Base-by-base conservation (phyloP, 345 rosid genomes). In the Theobroma cacao region DNA sequence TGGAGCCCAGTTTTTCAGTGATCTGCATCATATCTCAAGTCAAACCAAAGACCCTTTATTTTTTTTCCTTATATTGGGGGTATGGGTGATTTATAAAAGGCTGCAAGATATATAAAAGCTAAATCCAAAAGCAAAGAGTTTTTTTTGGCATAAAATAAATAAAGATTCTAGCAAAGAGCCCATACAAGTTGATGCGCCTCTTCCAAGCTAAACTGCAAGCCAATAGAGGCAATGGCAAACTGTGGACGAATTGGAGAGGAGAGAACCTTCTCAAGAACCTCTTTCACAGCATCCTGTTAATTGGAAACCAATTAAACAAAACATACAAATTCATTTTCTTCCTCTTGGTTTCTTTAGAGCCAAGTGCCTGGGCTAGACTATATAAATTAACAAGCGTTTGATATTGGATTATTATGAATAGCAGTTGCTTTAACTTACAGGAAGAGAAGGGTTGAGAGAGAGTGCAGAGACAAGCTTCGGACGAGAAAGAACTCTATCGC, bases 401-500 rank as follows among this genome's bases (percentile, higher is more conserved):
- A 7, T 11, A 55, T 8, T 55, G 1, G 4, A 55, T 55, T 5
- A 55, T 55, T 13, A 55, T 28, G 20, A 64, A 64, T 34, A 11
- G 38, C n/a, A 62, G 40, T 22, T 10, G 12, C 24, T 26, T 33
- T 26, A 24, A 80, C 88, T 79, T 82, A 89, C 92, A 8, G 13
- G 80, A 43, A 76, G 75, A 64, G 80, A 80, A 63, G 81, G 78
- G 31, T 83, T 75, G 79, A 81, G 81, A 69, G 92, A 88, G n/a
- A 89, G 86, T 43, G 90, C 91, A 15, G 92, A 84, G 22, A 85
- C 88, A 52, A 91, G 84, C 78, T 81, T 85, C 13, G 93, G 93
- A 28, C 81, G 79, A 48, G 79, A 77, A 48, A 91, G 86, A 74
- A 86, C 78, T 13, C 56, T 80, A 24, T 47, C 28, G 75, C 87